phyloP scores from a whole-genome alignment of 2,329 filamentous ascomycete genomes.

The Phoma sp. region DNA sequence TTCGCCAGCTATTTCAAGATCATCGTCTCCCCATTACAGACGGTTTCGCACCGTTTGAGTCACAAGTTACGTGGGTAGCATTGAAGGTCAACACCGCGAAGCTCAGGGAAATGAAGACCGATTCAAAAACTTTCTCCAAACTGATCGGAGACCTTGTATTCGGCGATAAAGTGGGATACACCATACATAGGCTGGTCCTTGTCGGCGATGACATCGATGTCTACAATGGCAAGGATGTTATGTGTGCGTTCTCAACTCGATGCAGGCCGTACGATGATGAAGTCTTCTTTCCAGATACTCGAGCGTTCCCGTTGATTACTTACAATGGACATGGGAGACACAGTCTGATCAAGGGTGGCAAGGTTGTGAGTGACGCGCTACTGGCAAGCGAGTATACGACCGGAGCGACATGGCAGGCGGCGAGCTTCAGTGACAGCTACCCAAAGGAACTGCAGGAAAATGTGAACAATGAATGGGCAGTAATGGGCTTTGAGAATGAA shows the following conservation, averaged over 20 bases:
- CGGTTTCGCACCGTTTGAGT: constrained; percentile 55
- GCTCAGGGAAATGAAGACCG: constrained; percentile 31
- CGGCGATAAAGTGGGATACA: constrained; percentile 47
- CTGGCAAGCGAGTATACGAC: neutral
- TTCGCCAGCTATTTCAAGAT: constrained; percentile 45
- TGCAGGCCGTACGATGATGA: constrained; percentile 57
- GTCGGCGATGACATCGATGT: constrained; percentile 61
- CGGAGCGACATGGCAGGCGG: neutral
- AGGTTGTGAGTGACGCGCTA: neutral
- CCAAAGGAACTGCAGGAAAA: neutral
- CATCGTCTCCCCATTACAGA: constrained; percentile 55
- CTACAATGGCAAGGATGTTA: constrained; percentile 56
- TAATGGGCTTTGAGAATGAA: neutral
- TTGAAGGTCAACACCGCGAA: constrained; percentile 20
- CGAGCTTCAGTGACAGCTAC: neutral
- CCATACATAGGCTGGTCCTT: constrained; percentile 55
- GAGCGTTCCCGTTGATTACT: constrained; percentile 55
- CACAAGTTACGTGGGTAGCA: constrained; percentile 58
- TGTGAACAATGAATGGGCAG: neutral
- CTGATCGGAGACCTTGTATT: constrained; percentile 55
- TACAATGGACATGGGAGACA: constrained; percentile 53
- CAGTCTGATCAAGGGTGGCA: neutral
- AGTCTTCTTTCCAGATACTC: constrained; percentile 54
- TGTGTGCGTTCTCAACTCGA: constrained; percentile 59
- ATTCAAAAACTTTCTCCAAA: constrained; percentile 40